Conservation (phyloP, 2,329 filamentous ascomycete species). For the Trichophyton simii region DNA sequence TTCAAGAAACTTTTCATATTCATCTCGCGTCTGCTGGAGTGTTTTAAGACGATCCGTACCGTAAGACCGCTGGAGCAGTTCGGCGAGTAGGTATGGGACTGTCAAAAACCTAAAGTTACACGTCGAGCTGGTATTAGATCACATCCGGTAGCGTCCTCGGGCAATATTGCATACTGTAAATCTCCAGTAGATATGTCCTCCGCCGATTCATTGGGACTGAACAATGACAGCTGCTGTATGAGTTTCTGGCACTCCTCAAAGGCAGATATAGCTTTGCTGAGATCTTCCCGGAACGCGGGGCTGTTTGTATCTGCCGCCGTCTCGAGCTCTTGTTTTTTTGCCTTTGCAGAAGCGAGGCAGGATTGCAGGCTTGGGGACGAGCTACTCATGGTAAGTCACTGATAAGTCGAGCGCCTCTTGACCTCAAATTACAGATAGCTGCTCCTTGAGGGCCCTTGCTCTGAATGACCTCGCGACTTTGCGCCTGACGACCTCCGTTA, state of each 20-base stretch:
- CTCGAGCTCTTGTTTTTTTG: constrained; percentile 46
- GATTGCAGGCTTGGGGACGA: constrained; percentile 43
- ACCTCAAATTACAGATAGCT: neutral
- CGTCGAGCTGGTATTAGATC: neutral
- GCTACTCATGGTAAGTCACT: constrained; percentile 19
- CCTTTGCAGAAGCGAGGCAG: constrained; percentile 45
- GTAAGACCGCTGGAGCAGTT: constrained; percentile 56
- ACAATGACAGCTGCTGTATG: constrained; percentile 60
- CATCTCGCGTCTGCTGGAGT: constrained; percentile 51
- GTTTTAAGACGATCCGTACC: constrained; percentile 51
- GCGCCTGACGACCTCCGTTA: too few relatives aligned
- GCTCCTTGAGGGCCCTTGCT: neutral
- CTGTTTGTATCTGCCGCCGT: constrained; percentile 49
- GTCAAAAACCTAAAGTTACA: constrained; percentile 51
- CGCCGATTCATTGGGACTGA: constrained; percentile 77
- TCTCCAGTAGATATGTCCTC: constrained; percentile 81
- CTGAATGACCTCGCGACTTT: neutral
- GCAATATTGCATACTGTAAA: constrained; percentile 47
- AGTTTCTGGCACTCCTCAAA: constrained; percentile 63
- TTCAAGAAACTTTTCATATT: constrained; percentile 68
- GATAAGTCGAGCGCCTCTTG: neutral
- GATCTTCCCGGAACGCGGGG: constrained; percentile 52
- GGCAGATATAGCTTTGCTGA: constrained; percentile 53
- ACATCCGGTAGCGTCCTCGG: constrained; percentile 11
- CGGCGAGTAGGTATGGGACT: constrained; percentile 64